Conservation (phyloP, 768 basidiomycete genomes). For the Paxillus ammoniavirescens region DNA sequence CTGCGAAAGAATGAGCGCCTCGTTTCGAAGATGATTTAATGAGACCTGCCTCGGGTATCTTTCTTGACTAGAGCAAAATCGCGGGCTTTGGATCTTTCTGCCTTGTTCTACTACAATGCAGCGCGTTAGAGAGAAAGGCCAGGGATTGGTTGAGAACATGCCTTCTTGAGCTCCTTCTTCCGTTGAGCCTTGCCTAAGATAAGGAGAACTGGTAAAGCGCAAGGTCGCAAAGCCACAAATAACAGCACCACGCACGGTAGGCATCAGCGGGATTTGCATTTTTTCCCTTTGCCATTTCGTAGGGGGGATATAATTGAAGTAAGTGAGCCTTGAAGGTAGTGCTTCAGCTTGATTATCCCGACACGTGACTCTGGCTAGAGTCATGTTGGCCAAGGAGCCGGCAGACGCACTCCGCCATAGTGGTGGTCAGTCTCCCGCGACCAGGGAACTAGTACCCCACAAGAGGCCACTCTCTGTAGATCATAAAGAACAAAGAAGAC, state of each 20-base stretch:
- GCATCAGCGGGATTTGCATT: slow-evolving; percentile 93
- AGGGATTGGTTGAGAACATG: slow-evolving; percentile 17
- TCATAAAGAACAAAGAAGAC: neutral
- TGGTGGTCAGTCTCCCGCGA: slow-evolving; percentile 41
- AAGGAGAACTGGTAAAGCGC: neutral
- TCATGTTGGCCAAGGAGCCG: slow-evolving; percentile 10
- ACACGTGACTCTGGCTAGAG: slow-evolving; percentile 30
- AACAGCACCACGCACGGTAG: slow-evolving; percentile 55
- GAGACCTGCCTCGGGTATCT: slow-evolving; percentile 72
- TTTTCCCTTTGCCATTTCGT: slow-evolving; percentile 81
- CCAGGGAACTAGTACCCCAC: slow-evolving; percentile 48
- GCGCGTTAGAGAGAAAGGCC: slow-evolving; percentile 7
- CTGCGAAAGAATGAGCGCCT: slow-evolving; percentile 37
- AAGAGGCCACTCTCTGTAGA: slow-evolving; percentile 12
- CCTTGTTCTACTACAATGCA: slow-evolving; percentile 80
- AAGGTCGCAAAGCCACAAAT: neutral
- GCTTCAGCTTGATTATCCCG: neutral
- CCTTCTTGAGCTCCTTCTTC: slow-evolving; percentile 96
- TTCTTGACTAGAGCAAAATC: slow-evolving; percentile 94
- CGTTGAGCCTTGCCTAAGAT: slow-evolving; percentile 81
- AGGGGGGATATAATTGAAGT: neutral
- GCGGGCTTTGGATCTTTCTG: slow-evolving; percentile 72
- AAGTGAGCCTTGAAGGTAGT: no score
- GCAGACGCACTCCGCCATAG: neutral
- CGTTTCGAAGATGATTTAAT: neutral